Conservation (phyloP, 331 rosid species). For the Acacia concinna region DNA sequence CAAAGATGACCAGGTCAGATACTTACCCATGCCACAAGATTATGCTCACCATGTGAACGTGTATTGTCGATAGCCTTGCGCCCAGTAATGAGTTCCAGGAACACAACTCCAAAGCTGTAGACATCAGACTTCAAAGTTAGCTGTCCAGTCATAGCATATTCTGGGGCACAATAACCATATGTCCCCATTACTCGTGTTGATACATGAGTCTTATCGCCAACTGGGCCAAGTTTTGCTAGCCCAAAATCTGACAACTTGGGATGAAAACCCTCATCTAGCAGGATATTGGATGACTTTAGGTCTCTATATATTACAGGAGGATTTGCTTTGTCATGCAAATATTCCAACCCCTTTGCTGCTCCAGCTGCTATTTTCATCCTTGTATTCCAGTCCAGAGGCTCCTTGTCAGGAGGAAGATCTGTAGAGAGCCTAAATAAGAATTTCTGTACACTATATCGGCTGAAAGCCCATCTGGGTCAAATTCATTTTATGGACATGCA, state of each 20-base stretch:
- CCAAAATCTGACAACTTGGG: constrained; percentile 86
- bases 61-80: constrained; percentile 69
- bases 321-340: constrained; percentile 66
- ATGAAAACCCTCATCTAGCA: constrained; percentile 67
- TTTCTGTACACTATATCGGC: background rate
- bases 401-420: constrained; percentile 64
- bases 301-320: constrained; percentile 82
- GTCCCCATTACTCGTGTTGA: constrained; percentile 82
- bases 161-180: constrained; percentile 89
- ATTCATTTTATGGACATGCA: background rate
- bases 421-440: constrained; percentile 18
- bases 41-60: constrained; percentile 60
- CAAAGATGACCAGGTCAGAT: constrained; percentile 2
- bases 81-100: constrained; percentile 83
- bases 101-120: constrained; percentile 82
- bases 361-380: constrained; percentile 88
- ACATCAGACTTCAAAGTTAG: constrained; percentile 79
- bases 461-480: background rate
- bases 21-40: constrained; percentile 87
- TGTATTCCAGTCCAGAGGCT: constrained; percentile 82
- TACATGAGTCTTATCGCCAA: constrained; percentile 78
- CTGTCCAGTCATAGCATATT: constrained; percentile 84
- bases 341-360: constrained; percentile 86
- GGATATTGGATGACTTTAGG: constrained; percentile 79
- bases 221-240: constrained; percentile 79